phyloP scores from a whole-genome alignment of 345 rosid genomes.

The Chamaenerion angustifolium region DNA sequence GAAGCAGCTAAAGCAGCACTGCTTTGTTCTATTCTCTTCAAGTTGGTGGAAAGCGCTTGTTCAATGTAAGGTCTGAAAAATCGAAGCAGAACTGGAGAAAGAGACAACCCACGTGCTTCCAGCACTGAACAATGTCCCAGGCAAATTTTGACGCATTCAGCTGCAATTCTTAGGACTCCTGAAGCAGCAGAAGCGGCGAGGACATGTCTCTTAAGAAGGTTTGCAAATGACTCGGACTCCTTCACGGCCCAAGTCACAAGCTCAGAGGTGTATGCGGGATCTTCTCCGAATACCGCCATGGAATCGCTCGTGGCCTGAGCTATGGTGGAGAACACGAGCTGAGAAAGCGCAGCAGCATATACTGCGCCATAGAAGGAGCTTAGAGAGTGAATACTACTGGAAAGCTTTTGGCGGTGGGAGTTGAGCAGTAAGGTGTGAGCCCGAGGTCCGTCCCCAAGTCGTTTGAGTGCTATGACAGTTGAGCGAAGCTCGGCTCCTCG shows the following conservation, averaged over 20 bases:
- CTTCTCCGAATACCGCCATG: slow-evolving; percentile 60
- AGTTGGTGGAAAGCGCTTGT: slow-evolving; percentile 46
- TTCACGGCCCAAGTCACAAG: slow-evolving; percentile 94
- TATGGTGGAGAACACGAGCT: slow-evolving; percentile 65
- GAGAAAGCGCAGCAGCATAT: slow-evolving; percentile 52
- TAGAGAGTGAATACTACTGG: slow-evolving; percentile 35
- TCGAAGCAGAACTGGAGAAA: slow-evolving; percentile 63
- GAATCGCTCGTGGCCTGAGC: slow-evolving; percentile 79
- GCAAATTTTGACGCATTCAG: slow-evolving; percentile 62
- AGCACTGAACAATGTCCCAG: slow-evolving; percentile 61
- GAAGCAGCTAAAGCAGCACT: slow-evolving; percentile 73
- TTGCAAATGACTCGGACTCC: slow-evolving; percentile 48
- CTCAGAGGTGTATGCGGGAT: slow-evolving; percentile 74
- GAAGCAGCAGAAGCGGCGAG: slow-evolving; percentile 70
- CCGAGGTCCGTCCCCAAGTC: slow-evolving; percentile 69
- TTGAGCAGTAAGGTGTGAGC: slow-evolving; percentile 64
- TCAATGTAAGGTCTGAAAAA: slow-evolving; percentile 52
- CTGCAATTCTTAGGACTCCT: slow-evolving; percentile 52
- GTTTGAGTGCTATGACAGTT: slow-evolving; percentile 52
- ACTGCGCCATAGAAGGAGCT: slow-evolving; percentile 41
- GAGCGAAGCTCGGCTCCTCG: slow-evolving; percentile 58
- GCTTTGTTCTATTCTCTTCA: slow-evolving; percentile 66
- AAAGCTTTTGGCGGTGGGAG: slow-evolving; percentile 51
- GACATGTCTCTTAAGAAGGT: slow-evolving; percentile 49
- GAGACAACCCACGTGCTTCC: slow-evolving; percentile 79